Conservation (phyloP, 495 filamentous ascomycete species). For the Bathelium albidoporum region DNA sequence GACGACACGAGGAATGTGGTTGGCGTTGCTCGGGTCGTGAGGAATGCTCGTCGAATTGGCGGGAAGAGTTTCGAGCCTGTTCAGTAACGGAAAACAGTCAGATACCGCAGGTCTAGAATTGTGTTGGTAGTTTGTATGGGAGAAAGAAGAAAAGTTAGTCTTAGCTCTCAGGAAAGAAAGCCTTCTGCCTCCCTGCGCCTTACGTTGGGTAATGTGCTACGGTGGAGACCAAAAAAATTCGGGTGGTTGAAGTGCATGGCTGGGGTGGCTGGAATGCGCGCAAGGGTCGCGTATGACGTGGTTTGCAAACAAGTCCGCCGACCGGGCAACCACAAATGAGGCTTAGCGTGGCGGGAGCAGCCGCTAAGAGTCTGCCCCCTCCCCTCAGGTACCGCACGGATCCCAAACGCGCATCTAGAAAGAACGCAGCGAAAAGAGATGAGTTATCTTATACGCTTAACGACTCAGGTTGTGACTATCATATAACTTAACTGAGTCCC, state of each 20-base stretch:
- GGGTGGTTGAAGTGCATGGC: slow-evolving; percentile 3
- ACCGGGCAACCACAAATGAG: neutral
- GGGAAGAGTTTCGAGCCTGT: neutral
- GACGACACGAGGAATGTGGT: neutral
- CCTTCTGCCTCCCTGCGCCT: neutral
- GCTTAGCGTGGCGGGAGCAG: neutral
- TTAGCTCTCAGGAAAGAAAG: slow-evolving; percentile 4
- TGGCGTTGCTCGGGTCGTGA: neutral
- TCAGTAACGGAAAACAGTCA: neutral
- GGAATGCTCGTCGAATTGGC: neutral
- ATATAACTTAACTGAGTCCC: too few relatives aligned
- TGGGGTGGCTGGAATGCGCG: slow-evolving; percentile 1
- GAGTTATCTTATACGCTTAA: too few relatives aligned
- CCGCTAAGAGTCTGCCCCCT: too few relatives aligned
- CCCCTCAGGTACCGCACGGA: neutral
- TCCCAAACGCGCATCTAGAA: too few relatives aligned
- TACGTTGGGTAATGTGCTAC: neutral
- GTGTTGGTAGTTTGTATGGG: neutral
- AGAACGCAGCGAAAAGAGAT: too few relatives aligned
- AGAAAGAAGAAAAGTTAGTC: slow-evolving; percentile 2
- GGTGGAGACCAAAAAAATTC: neutral
- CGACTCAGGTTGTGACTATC: too few relatives aligned
- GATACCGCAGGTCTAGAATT: neutral
- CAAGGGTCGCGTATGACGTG: neutral
- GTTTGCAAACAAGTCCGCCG: neutral